These are phyloP conservation scores for Prunus salicina DNA, from an alignment of 306 rosid genomes.

Conservation along the genomic window DNA sequence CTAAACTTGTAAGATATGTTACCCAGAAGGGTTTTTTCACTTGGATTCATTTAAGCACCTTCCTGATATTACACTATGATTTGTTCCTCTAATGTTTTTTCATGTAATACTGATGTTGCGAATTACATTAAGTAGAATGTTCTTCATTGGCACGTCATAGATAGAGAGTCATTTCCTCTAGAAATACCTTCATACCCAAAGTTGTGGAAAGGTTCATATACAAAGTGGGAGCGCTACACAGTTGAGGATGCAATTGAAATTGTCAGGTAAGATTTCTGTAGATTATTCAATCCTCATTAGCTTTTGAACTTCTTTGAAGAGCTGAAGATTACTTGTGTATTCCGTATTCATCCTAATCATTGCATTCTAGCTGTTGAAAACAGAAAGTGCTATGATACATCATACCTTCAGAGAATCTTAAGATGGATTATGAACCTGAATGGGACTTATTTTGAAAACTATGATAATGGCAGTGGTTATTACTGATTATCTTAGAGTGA, in stretches of 20 bases:
- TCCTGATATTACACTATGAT: conserved; percentile 5
- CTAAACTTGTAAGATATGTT: conserved; percentile 74
- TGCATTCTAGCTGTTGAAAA: background rate
- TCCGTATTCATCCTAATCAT: background rate
- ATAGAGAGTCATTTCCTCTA: conserved; percentile 81
- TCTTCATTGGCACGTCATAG: conserved; percentile 96
- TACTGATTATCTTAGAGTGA: background rate
- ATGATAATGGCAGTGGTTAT: background rate
- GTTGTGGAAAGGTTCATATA: conserved; percentile 90
- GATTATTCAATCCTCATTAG: conserved; percentile 24
- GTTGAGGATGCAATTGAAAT: conserved; percentile 87
- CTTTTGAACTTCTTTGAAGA: conserved; percentile 1
- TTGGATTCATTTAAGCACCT: conserved; percentile 3
- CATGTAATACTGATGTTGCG: conserved; percentile 43
- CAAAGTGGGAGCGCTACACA: conserved; percentile 90
- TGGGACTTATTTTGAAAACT: background rate
- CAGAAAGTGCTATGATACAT: background rate
- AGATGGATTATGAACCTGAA: background rate
- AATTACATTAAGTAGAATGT: conserved; percentile 68
- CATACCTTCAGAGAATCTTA: background rate
- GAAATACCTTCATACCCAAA: conserved; percentile 89
- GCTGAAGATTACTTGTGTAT: conserved; percentile 1
- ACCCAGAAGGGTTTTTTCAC: background rate
- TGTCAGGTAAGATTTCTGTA: conserved; percentile 62
- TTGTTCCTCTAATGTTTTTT: conserved; percentile 14